A percentile compares a stretch with the other conserved stretches of the same genome.
These are phyloP conservation scores for Shiraia bambusicola DNA, from an alignment of 2,329 filamentous ascomycete species.

Conservation along the genomic window DNA sequence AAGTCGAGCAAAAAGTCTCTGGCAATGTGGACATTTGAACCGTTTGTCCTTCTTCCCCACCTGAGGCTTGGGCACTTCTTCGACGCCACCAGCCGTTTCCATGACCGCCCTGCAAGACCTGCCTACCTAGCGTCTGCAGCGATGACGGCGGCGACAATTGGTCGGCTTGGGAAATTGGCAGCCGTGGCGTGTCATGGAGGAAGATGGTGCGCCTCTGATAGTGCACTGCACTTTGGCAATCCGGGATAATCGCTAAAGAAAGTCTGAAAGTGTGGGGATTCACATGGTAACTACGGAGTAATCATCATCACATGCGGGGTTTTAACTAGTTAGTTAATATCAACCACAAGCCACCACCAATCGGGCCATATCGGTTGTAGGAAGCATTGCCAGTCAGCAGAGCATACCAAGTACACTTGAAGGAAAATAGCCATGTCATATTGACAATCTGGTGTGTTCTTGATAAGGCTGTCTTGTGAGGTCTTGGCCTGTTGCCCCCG, in stretches of 20 bases:
- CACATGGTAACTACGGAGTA: too few species aligned
- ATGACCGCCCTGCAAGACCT: slow-evolving; percentile 13
- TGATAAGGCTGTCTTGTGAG: too few species aligned
- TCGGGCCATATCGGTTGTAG: not conserved
- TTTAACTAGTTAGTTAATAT: too few species aligned
- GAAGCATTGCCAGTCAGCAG: not conserved
- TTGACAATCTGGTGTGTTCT: too few species aligned
- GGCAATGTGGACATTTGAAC: slow-evolving; percentile 37
- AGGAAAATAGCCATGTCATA: not conserved
- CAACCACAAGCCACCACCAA: slow-evolving; percentile 16
- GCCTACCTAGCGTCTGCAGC: slow-evolving; percentile 4
- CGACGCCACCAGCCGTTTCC: slow-evolving; percentile 21
- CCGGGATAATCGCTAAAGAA: not conserved
- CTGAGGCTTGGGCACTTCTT: slow-evolving; percentile 16
- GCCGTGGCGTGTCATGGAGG: slow-evolving; percentile 7
- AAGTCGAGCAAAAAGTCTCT: slow-evolving; percentile 40
- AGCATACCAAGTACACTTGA: slow-evolving; percentile 1
- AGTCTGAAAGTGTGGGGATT: slow-evolving; percentile 4
- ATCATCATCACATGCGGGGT: not conserved
- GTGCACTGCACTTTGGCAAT: not conserved
- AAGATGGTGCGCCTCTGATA: not conserved
- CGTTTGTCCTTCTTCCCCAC: slow-evolving; percentile 40
- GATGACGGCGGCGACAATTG: slow-evolving; percentile 10
- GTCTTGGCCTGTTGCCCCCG: too few species aligned
- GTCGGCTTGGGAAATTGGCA: slow-evolving; percentile 3